Evolutionary conservation across 2,329 filamentous ascomycete species (phyloP).

Genomic region (Pseudogymnoascus sp.): DNA sequence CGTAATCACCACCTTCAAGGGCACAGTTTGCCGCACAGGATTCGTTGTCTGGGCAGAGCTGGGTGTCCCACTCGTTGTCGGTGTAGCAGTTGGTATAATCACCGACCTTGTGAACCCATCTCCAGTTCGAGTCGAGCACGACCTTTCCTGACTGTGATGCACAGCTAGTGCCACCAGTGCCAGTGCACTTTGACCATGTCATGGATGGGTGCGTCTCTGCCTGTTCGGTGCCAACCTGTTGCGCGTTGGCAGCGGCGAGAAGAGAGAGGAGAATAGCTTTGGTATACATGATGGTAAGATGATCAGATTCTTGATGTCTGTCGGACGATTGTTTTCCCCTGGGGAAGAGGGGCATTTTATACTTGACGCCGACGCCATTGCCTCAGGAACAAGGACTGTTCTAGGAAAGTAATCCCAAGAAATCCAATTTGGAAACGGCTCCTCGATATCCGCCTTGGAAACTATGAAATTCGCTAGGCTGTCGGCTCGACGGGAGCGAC

Average conservation of each 20-base stretch:
- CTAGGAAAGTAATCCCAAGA: neutral
- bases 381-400: neutral
- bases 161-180: conserved; percentile 31
- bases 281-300: conserved; percentile 4
- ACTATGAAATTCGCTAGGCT: neutral
- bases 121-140: conserved; percentile 49
- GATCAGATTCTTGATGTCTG: neutral
- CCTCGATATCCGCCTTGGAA: neutral
- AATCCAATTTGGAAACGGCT: neutral
- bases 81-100: conserved; percentile 35
- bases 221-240: conserved; percentile 39
- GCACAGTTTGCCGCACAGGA: conserved; percentile 43
- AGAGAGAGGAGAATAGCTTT: conserved; percentile 25
- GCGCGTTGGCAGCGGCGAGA: conserved; percentile 35
- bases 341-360: neutral
- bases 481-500: neutral
- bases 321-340: neutral
- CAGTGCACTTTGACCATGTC: conserved; percentile 43
- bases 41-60: conserved; percentile 35
- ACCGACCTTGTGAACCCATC: conserved; percentile 43
- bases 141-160: conserved; percentile 39
- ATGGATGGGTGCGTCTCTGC: conserved; percentile 44
- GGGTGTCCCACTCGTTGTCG: conserved; percentile 35
- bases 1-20: conserved; percentile 46
- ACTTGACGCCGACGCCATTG: neutral